These are phyloP conservation scores for Aureobasidium sp. DNA, from an alignment of 2,329 filamentous ascomycete species.

Conservation along the genomic window DNA sequence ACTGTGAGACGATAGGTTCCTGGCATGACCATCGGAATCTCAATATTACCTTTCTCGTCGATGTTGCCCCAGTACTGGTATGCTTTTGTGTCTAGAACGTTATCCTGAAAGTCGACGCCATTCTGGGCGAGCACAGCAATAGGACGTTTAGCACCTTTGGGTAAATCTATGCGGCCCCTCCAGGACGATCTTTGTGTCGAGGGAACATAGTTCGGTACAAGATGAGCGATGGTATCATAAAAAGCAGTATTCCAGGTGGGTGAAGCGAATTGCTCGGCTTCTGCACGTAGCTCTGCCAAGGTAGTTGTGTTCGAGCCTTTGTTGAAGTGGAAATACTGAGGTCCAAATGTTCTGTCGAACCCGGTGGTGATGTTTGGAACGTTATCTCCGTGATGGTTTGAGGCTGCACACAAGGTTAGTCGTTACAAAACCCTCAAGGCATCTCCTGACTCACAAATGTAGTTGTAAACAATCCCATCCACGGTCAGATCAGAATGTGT, in stretches of 20 bases:
- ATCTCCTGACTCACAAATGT: slow-evolving; percentile 32
- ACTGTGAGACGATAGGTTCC: slow-evolving; percentile 55
- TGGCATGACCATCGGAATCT: slow-evolving; percentile 46
- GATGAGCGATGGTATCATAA: slow-evolving; percentile 53
- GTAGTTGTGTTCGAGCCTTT: slow-evolving; percentile 39
- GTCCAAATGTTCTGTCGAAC: slow-evolving; percentile 58
- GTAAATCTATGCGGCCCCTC: slow-evolving; percentile 44
- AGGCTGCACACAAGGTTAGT: slow-evolving; percentile 27
- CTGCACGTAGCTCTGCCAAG: slow-evolving; percentile 42
- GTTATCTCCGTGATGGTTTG: slow-evolving; percentile 55
- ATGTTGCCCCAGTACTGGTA: slow-evolving; percentile 57
- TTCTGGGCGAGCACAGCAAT: slow-evolving; percentile 49
- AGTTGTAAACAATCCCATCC: slow-evolving; percentile 59
- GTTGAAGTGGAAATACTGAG: slow-evolving; percentile 57
- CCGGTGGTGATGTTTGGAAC: slow-evolving; percentile 57
- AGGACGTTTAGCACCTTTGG: slow-evolving; percentile 41
- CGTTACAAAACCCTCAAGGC: background rate
- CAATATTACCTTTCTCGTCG: slow-evolving; percentile 38
- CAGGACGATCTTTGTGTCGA: slow-evolving; percentile 44
- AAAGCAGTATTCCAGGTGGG: slow-evolving; percentile 51
- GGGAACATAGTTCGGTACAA: slow-evolving; percentile 52
- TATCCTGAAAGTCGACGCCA: slow-evolving; percentile 50
- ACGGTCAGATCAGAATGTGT: slow-evolving; percentile 55
- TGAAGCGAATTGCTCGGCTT: slow-evolving; percentile 45
- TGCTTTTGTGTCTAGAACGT: slow-evolving; percentile 44